Evolutionary conservation across 2,329 filamentous ascomycete species (phyloP).

Genomic region (Westerdykella sp.): DNA sequence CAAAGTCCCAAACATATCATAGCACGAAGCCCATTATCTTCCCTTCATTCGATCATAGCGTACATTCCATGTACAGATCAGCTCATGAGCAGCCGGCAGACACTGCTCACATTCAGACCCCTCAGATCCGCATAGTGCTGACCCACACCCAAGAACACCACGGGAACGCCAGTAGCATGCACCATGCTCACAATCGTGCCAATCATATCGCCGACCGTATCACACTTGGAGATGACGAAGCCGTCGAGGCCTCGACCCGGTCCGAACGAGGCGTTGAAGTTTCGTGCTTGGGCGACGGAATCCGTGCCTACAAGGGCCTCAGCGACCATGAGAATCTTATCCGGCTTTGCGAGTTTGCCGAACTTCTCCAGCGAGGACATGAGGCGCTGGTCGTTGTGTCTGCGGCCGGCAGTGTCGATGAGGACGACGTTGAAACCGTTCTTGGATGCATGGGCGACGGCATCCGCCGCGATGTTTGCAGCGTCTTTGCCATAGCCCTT

Average conservation of each 20-base stretch:
- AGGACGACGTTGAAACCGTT: constrained; percentile 86
- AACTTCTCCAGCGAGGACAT: constrained; percentile 98
- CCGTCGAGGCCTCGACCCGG: constrained; percentile 75
- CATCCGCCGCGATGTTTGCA: constrained; percentile 89
- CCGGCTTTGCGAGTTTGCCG: constrained; percentile 87
- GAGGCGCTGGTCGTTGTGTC: constrained; percentile 90
- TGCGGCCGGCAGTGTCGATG: constrained; percentile 89
- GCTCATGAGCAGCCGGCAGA: constrained; percentile 55
- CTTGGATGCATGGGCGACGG: constrained; percentile 70
- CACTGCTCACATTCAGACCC: constrained; percentile 59
- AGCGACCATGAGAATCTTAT: constrained; percentile 97
- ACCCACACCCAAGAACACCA: constrained; percentile 78
- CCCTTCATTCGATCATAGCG: neutral
- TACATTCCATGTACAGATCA: constrained; percentile 14
- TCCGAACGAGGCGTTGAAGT: constrained; percentile 93
- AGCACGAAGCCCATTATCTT: too few species aligned
- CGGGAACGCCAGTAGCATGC: constrained; percentile 91
- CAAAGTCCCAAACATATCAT: too few species aligned
- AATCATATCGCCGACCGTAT: constrained; percentile 99
- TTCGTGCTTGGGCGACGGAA: constrained; percentile 88
- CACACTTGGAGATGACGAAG: constrained; percentile 97
- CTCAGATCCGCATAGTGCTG: constrained; percentile 63
- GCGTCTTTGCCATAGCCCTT: constrained; percentile 98
- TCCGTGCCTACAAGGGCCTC: constrained; percentile 93
- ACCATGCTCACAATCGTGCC: constrained; percentile 94